Base-by-base conservation (phyloP, 2,329 filamentous ascomycete species). In the Fusarium devonianum region DNA sequence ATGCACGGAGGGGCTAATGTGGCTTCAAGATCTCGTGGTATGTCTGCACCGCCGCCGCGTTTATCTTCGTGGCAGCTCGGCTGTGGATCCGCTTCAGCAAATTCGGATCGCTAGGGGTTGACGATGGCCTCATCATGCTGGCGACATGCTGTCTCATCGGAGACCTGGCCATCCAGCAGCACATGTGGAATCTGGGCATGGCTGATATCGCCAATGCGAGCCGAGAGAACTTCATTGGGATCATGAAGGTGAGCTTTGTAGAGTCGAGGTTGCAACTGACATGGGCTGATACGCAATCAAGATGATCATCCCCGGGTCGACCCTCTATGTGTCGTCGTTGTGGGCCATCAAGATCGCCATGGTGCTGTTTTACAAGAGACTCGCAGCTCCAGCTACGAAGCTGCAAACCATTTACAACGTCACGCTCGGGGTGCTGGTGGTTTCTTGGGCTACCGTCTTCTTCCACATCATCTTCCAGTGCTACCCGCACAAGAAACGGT, bases 301-400 rank as follows among this genome's bases (percentile, higher is more conserved):
- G 66, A 73, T 74, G 67, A 74, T 74, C 21, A 63, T 74, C 1
- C 73, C 73, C 1, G 73, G 73, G 11, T 74, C 73, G 2, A 64
- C 69, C 2, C 66, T 75, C 3, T 75, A 75, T 34, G 70, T 75
- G 0, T 60, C 72, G 3, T 73, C 72, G 3, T 48, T 75, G 5
- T 75, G 73, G 73, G 60, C 70, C 10, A 70, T 75, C 59, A 75
- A 75, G 36, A 61, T 73, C 5, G 71, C 72, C 4, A 60, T 75
- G 4, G 71, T 75, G 7, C 32, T 75, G 2, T 74, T 75, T 45
- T 75, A 75, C 63, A 75, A 75, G 26, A 66, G 65, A 25, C 67
- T 75, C 13, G 70, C 73, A 3, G 69, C 64, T 0, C 68, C 65
- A 2, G 69, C 70, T 18, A 70, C 71, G 1, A 67, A 54, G 8